Base-by-base conservation (phyloP, 2,329 filamentous ascomycete genomes). In the Pseudogymnoascus sp. region DNA sequence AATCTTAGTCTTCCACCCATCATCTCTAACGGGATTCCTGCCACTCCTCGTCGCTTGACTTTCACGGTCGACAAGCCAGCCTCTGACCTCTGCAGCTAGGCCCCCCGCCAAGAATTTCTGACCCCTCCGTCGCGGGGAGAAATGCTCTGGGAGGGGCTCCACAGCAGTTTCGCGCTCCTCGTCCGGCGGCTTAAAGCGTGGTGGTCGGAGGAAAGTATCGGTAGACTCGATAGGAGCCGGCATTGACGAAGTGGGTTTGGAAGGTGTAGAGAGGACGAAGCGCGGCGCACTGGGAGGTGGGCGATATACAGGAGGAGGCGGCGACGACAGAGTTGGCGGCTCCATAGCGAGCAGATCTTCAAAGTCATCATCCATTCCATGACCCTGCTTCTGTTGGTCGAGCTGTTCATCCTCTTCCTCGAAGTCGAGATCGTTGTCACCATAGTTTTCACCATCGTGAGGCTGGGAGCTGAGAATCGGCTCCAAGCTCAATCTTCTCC, bases 41-140 rank as follows among this genome's bases (percentile, higher is more conserved):
- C 69, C 36, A 61, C 65, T 65, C 23, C 37, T 38, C 11, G 53
- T 36, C 6, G 61, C 60, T 16, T 60, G 38, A 44, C 34, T 59
- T 37, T 73, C 71, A 8, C 74, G 65, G 62, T 82, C 80, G 14
- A 84, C 71, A 11, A 85, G 73, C 81, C 81, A 84, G 14, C 75
- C 73, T 59, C 80, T 76, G 31, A 83, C 70, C 59, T 76, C 78
- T 0, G 77, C 74, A 2, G 82, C 82, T 62, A 82, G 72, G 1
- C 82, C 82, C 3, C 77, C 75, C 1, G 77, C 72, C 0, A 82
- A 53, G 66, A 80, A 84, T 67, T 79, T 79, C 65, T 80, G 76
- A 0, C 76, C 77, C 64, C 77, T 78, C 25, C 80, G 75, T 56
- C 79, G 78, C 1, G 82, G 82, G 0, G 81, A 83, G 70, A 84